A percentile compares a stretch with the other conserved stretches of the same genome.
phyloP scores from a whole-genome alignment of 495 filamentous ascomycete species.

The Copromyces sp. region DNA sequence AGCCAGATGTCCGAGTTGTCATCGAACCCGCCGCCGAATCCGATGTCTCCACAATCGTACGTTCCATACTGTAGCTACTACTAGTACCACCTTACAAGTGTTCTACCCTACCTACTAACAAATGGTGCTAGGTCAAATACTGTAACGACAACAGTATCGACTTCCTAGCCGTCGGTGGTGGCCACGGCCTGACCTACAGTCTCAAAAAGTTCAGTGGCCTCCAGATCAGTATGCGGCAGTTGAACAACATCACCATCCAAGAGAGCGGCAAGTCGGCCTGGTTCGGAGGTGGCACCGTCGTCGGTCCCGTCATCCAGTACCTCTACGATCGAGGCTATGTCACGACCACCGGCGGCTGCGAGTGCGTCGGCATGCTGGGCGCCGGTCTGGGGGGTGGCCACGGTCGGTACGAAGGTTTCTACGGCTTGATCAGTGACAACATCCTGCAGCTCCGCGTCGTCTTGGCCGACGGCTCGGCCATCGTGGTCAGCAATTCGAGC shows the following conservation, averaged over 20 bases:
- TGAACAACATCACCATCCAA: conserved; percentile 2
- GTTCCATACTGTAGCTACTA: not conserved
- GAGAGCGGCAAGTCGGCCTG: not conserved
- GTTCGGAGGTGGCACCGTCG: not conserved
- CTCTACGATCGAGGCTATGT: not conserved
- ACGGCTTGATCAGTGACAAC: conserved; percentile 43
- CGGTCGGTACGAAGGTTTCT: conserved; percentile 38
- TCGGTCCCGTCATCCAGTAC: conserved; percentile 5
- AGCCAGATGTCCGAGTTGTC: conserved; percentile 2
- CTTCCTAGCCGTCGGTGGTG: conserved; percentile 1
- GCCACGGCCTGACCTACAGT: conserved; percentile 2
- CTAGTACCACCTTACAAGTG: too few species aligned
- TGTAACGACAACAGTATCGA: conserved; percentile 6
- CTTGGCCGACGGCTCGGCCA: conserved; percentile 33
- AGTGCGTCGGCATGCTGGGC: conserved; percentile 39
- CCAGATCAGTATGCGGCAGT: conserved; percentile 7
- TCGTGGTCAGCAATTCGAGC: conserved; percentile 20
- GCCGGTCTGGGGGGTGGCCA: conserved; percentile 44
- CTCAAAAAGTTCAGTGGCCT: conserved; percentile 2
- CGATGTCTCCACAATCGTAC: conserved; percentile 3
- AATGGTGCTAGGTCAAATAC: conserved; percentile 1
- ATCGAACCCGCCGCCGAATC: conserved; percentile 2
- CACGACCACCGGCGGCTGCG: conserved; percentile 32
- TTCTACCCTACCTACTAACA: not conserved
- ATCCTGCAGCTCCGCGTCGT: conserved; percentile 38